Evolutionary conservation across 2,329 filamentous ascomycete species (phyloP).

Genomic region (Colletotrichum orchidophilum): DNA sequence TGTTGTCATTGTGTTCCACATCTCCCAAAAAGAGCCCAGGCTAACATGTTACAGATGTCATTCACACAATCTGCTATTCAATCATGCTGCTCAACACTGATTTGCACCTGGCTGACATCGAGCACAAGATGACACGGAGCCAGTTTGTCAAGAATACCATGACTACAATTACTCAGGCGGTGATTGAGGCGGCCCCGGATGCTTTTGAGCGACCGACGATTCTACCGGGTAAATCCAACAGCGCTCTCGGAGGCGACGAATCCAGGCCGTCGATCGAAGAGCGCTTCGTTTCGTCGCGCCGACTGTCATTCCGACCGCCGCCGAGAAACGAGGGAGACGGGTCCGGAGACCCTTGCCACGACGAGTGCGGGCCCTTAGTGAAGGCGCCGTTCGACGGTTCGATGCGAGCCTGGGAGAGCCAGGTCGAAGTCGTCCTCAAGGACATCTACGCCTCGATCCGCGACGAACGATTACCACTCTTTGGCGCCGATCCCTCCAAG

Average conservation of each 20-base stretch:
- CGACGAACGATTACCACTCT: conserved; percentile 85
- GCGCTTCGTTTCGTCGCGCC: conserved; percentile 46
- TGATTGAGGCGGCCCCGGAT: conserved; percentile 76
- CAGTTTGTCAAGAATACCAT: conserved; percentile 98
- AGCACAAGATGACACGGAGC: conserved; percentile 92
- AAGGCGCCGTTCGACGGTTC: conserved; percentile 79
- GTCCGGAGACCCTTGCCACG: conserved; percentile 44
- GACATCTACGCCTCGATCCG: conserved; percentile 92
- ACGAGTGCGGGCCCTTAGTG: conserved; percentile 80
- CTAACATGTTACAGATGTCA: conserved; percentile 73
- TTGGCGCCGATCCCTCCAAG: conserved; percentile 70
- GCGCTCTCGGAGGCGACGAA: conserved; percentile 40
- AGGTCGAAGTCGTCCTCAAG: conserved; percentile 91
- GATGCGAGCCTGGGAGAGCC: conserved; percentile 84
- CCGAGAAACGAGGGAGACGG: conserved; percentile 52
- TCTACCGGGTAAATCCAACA: conserved; percentile 54
- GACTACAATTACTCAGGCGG: conserved; percentile 82
- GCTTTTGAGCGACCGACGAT: conserved; percentile 69
- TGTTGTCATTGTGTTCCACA: conserved; percentile 42
- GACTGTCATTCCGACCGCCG: conserved; percentile 61
- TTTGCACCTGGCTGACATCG: conserved; percentile 92
- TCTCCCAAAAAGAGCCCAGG: background rate
- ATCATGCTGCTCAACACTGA: conserved; percentile 96
- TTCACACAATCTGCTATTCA: conserved; percentile 97
- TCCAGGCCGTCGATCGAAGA: conserved; percentile 49